Percentiles rank a stretch among this genome's conserved stretches.
Evolutionary conservation across 805 yeast genomes (phyloP).

Genomic region (Starmerella gropengiesseri): DNA sequence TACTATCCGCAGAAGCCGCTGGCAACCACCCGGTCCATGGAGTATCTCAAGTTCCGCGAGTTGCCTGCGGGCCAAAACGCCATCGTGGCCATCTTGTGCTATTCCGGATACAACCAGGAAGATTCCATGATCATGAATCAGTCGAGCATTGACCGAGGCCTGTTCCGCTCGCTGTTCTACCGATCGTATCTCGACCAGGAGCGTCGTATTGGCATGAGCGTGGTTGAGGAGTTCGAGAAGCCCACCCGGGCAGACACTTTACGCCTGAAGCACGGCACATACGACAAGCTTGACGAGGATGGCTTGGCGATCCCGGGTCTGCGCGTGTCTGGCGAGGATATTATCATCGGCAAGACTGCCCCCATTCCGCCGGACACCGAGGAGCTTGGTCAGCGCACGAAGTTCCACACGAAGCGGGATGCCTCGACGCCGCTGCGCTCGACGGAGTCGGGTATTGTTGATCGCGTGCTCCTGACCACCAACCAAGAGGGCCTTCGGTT

Average conservation of each 20-base stretch:
- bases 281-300: constrained; percentile 95
- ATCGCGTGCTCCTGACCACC: constrained; percentile 91
- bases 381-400: constrained; percentile 96
- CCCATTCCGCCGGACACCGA: constrained; percentile 99
- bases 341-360: constrained; percentile 95
- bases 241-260: constrained; percentile 91
- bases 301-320: constrained; percentile 97
- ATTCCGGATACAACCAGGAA: constrained; percentile 98
- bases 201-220: constrained; percentile 96
- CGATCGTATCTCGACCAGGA: constrained; percentile 98
- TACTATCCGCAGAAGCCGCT: constrained; percentile 97
- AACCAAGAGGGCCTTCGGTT: constrained; percentile 97
- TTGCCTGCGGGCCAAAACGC: constrained; percentile 99
- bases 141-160: constrained; percentile 90
- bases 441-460: constrained; percentile 97
- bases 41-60: constrained; percentile 90
- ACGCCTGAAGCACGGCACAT: constrained; percentile 94
- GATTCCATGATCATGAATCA: constrained; percentile 99
- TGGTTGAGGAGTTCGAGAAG: constrained; percentile 94
- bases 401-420: constrained; percentile 95
- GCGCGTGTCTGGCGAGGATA: constrained; percentile 97
- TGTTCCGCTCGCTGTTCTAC: constrained; percentile 90
- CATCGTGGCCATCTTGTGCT: constrained; percentile 94
- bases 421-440: constrained; percentile 95
- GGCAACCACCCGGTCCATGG: constrained; percentile 98